phyloP scores from a whole-genome alignment of 2,329 filamentous ascomycete genomes.

The Dactylellina haptotyla region DNA sequence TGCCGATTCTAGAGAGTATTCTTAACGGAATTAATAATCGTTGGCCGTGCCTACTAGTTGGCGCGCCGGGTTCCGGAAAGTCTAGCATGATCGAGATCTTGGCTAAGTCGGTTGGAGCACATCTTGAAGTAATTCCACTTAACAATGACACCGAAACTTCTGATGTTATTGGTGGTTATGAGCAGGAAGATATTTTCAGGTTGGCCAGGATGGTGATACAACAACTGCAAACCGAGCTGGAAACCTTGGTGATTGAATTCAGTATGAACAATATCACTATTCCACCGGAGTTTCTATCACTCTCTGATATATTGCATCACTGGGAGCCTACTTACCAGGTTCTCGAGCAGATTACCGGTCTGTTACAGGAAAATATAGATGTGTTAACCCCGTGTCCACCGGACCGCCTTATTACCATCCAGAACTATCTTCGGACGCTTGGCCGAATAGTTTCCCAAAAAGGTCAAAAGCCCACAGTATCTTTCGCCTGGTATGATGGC shows the following conservation, averaged over 20 bases:
- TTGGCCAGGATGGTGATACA: constrained; percentile 72
- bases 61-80: constrained; percentile 86
- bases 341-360: constrained; percentile 1
- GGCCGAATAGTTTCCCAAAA: constrained; percentile 6
- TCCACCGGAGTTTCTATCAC: neutral
- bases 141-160: constrained; percentile 97
- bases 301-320: constrained; percentile 19
- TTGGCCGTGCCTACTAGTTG: constrained; percentile 88
- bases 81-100: constrained; percentile 81
- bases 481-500: constrained; percentile 96
- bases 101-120: constrained; percentile 79
- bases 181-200: constrained; percentile 86
- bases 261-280: neutral
- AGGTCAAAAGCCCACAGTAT: constrained; percentile 64
- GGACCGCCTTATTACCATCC: neutral
- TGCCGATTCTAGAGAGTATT: constrained; percentile 82
- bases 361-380: neutral
- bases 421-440: constrained; percentile 12
- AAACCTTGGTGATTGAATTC: constrained; percentile 24
- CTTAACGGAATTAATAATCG: constrained; percentile 86
- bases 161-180: constrained; percentile 95
- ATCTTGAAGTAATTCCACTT: constrained; percentile 83
- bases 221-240: constrained; percentile 63
- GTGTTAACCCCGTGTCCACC: neutral
- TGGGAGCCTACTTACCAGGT: constrained; percentile 34